Evolutionary conservation across 1,284 basidiomycete genomes (phyloP), one percentile per base, ranked within the genome.

Genomic region (Ganoderma boninense): DNA sequence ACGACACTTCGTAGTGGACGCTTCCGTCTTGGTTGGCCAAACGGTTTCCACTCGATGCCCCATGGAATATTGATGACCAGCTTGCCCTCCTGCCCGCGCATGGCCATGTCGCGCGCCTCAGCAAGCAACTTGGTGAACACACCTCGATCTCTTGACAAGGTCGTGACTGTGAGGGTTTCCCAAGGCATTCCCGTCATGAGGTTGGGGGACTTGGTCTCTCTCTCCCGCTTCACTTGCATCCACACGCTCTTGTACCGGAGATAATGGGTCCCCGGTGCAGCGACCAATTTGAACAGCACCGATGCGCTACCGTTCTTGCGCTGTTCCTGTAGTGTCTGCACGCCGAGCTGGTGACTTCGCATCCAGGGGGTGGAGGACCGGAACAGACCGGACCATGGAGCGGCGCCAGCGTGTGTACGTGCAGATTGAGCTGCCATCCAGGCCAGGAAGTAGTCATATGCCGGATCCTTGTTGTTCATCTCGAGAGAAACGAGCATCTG

Each of bases 91-190:
- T 96, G 94, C 0, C 90, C 92, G 54, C 86, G 87, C 83, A 98
- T 88, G 0, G 97, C 97, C 46, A 98, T 85, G 77, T 95, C 92
- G 59, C 96, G 87, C 29, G 98, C 97, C 80, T 99, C 97, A 4
- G 88, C 83, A 4, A 99, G 88, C 14, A 99, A 86, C 57, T 87
- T 78, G 0, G 95, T 89, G 77, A 99, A 98, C 23, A 99, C 84
- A 10, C 82, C 80, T 29, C 96, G 91, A 78, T 97, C 96, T 40
- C 92, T 87, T 11, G 95, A 96, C 49, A 99, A 88, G 0, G 98
- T 95, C 2, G 97, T 99, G 52, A 99, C 86, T 40, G 94, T 98
- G 56, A 99, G 91, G 0, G 97, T 99, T 82, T 99, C 98, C 97
- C 97, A 99, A 64, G 98, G 98, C 6, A 91, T 90, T 3, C 97